Evolutionary conservation across 2,329 filamentous ascomycete species (phyloP).

Genomic region (Xylariaceae sp.): DNA sequence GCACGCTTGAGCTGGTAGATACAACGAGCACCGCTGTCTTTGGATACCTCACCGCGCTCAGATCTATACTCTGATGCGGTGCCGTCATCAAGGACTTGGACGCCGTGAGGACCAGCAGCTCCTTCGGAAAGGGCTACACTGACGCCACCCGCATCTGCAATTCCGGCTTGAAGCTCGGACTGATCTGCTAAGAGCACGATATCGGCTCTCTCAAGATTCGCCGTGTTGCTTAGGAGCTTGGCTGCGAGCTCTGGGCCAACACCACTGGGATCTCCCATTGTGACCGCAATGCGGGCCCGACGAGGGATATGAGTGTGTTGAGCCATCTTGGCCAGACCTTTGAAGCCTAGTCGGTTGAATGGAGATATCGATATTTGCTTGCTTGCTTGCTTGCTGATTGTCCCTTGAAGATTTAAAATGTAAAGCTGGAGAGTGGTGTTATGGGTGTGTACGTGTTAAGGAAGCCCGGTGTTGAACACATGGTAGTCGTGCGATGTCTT

Average conservation of each 20-base stretch:
- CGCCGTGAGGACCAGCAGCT: slow-evolving; percentile 17
- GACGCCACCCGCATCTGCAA: slow-evolving; percentile 20
- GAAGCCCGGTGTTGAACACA: no score
- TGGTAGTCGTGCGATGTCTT: no score
- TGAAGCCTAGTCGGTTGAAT: no score
- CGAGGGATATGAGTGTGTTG: background rate
- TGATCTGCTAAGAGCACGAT: slow-evolving; percentile 28
- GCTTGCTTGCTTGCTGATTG: no score
- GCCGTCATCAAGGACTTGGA: slow-evolving; percentile 29
- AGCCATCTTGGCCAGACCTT: background rate
- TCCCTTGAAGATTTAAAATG: no score
- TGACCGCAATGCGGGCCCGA: slow-evolving; percentile 29
- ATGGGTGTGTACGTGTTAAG: no score
- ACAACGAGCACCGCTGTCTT: slow-evolving; percentile 22
- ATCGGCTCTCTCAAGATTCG: slow-evolving; percentile 26
- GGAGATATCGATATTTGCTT: no score
- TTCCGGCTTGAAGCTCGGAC: slow-evolving; percentile 23
- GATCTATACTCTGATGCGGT: slow-evolving; percentile 13
- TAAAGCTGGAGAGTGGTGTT: no score
- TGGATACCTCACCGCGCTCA: slow-evolving; percentile 21
- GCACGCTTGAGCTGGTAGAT: slow-evolving; percentile 29
- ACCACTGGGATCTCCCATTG: slow-evolving; percentile 30
- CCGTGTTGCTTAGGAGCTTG: slow-evolving; percentile 29
- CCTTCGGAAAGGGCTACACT: slow-evolving; percentile 11
- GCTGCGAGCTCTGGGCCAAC: slow-evolving; percentile 31